Evolutionary conservation across 1,284 basidiomycete species (phyloP), one percentile per base, ranked within the genome.

Genomic region (Xanthoconium separans): DNA sequence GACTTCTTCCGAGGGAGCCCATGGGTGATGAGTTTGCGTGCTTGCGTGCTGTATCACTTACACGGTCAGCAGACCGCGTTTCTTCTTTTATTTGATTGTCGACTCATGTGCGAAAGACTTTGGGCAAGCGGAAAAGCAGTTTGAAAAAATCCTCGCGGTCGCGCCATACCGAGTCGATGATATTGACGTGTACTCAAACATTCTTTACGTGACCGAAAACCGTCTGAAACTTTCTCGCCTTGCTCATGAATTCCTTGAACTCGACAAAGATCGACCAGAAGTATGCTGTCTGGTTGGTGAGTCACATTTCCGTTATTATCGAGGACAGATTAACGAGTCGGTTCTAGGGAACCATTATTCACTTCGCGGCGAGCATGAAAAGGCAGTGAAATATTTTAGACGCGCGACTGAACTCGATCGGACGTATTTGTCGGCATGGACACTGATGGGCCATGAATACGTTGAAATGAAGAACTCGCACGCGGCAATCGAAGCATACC

Each of bases 381-480:
- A 96, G 69, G 95, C 97, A 0, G 89, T 98, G 64, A 91, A 91
- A 65, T 97, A 98, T 71, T 99, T 99, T 74, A 84, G 89, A 61
- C 84, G 95, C 54, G 95, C 96, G 10, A 91, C 96, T 18, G 89
- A 95, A 63, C 83, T 99, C 47, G 96, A 99, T 72, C 83, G 91
- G 58, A 94, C 92, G 6, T 99, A 95, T 72, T 79, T 98, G 22
- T 90, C 93, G 4, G 97, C 97, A 5, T 99, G 97, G 97, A 98
- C 96, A n/a, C 73, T 99, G 58, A 94, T 99, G 88, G 97, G 97
- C 0, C 97, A 99, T 71, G 97, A 98, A 71, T 99, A 94, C 67
- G 90, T 99, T 51, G 97, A 99, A 75, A 86, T 98, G 82, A 98
- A 98, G 74, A 99, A 99, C 73, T 93, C 93, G 16, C 95, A 98